Evolutionary conservation across 805 yeast species (phyloP).

Genomic region (Candida odintsovae): DNA sequence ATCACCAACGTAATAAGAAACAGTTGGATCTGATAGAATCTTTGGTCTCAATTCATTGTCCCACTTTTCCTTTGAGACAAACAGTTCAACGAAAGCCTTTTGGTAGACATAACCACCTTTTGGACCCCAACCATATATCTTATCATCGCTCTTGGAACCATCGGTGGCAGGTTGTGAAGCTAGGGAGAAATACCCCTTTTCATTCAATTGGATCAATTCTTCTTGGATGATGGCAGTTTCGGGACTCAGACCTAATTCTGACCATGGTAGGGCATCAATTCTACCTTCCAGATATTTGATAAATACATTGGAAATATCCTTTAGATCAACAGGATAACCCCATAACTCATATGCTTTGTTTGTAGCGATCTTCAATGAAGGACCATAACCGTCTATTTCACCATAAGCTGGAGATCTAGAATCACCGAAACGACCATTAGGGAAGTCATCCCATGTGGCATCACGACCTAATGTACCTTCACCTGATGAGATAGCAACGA

Average conservation of each 20-base stretch:
- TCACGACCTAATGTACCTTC: constrained; percentile 80
- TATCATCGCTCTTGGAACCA: constrained; percentile 72
- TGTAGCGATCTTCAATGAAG: constrained; percentile 71
- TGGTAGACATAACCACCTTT: constrained; percentile 82
- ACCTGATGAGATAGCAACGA: constrained; percentile 77
- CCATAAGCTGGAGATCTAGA: constrained; percentile 96
- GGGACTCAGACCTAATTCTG: constrained; percentile 75
- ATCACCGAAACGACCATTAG: constrained; percentile 94
- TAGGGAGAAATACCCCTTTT: constrained; percentile 72
- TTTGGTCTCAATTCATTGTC: constrained; percentile 43
- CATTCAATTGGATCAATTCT: constrained; percentile 74
- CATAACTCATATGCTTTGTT: constrained; percentile 65
- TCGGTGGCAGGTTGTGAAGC: constrained; percentile 96
- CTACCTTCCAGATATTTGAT: constrained; percentile 68
- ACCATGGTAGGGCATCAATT: constrained; percentile 84
- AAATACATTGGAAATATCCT: constrained; percentile 64
- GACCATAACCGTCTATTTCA: constrained; percentile 97
- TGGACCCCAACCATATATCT: constrained; percentile 98
- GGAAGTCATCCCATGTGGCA: constrained; percentile 96
- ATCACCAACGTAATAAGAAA: constrained; percentile 76
- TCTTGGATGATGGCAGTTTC: constrained; percentile 94
- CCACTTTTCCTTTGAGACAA: constrained; percentile 74
- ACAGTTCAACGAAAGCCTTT: constrained; percentile 88
- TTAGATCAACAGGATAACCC: constrained; percentile 64
- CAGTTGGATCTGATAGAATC: constrained; percentile 39